Conservation (phyloP, 2,329 filamentous ascomycete genomes). For the Cladosporium austrohemisphaericum region DNA sequence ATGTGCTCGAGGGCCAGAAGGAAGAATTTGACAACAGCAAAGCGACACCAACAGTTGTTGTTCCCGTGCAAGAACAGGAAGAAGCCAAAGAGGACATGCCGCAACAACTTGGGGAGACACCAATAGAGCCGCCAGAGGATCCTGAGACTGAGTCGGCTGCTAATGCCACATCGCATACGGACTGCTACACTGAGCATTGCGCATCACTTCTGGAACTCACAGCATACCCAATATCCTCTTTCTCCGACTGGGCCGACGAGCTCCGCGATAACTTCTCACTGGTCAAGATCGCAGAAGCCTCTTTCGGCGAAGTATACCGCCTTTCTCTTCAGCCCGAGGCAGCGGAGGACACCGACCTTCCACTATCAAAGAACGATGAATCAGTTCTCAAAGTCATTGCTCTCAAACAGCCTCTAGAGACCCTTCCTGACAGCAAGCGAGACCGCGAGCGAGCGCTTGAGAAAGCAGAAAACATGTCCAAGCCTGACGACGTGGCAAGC, state of each 20-base stretch:
- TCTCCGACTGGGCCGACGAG: conserved; percentile 40
- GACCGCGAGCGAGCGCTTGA: conserved; percentile 45
- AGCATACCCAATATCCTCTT: conserved; percentile 34
- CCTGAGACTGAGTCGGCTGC: neutral
- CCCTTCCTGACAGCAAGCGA: conserved; percentile 45
- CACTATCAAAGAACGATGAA: conserved; percentile 34
- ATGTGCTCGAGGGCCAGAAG: neutral
- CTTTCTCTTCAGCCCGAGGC: conserved; percentile 39
- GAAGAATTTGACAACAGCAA: neutral
- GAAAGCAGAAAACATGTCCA: conserved; percentile 43
- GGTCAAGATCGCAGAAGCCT: conserved; percentile 62
- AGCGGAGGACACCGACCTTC: conserved; percentile 20
- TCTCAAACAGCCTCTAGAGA: conserved; percentile 36
- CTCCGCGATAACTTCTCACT: conserved; percentile 47
- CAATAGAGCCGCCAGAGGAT: neutral
- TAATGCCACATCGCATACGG: neutral
- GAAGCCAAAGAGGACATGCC: too few species aligned
- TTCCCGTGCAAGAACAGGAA: too few species aligned
- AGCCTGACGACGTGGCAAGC: conserved; percentile 42
- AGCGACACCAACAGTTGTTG: too few species aligned
- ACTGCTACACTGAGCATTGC: conserved; percentile 27
- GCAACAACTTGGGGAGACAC: neutral
- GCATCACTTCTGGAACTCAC: conserved; percentile 28
- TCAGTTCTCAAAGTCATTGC: conserved; percentile 48
- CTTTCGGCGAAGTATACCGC: conserved; percentile 64